Evolutionary conservation across 163 green algal species (phyloP).

Genomic region (Scenedesmus sp.): DNA sequence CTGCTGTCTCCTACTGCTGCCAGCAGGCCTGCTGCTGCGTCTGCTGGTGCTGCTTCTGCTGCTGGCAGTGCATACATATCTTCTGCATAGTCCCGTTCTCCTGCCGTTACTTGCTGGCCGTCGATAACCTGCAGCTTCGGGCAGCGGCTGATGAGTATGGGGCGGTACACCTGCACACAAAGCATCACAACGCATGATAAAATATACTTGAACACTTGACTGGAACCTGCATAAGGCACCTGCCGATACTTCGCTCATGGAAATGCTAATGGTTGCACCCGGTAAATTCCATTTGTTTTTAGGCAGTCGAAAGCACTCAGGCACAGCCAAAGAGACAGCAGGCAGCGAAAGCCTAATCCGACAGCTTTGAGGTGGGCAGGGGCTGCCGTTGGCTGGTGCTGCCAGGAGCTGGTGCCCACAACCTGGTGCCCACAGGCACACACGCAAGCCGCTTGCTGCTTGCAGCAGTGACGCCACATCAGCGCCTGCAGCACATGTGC

Average conservation of each 20-base stretch:
- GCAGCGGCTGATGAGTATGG: slow-evolving; percentile 57
- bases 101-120: slow-evolving; percentile 39
- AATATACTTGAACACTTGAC: too few species aligned
- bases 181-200: background rate
- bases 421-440: too few species aligned
- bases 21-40: background rate
- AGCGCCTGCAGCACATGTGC: background rate
- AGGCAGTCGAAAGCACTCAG: too few species aligned
- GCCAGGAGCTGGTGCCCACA: too few species aligned
- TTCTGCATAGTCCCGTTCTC: slow-evolving; percentile 1
- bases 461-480: background rate
- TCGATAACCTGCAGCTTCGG: slow-evolving; percentile 60
- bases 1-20: background rate
- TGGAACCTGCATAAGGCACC: too few species aligned
- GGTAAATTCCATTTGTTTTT: too few species aligned
- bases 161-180: slow-evolving; percentile 55
- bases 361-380: too few species aligned
- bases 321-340: too few species aligned
- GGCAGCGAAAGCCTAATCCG: too few species aligned
- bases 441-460: background rate
- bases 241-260: too few species aligned
- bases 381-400: too few species aligned
- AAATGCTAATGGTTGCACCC: too few species aligned
- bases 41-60: background rate
- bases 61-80: background rate